Conservation (phyloP, 306 rosid species). For the Bauhinia variegata region DNA sequence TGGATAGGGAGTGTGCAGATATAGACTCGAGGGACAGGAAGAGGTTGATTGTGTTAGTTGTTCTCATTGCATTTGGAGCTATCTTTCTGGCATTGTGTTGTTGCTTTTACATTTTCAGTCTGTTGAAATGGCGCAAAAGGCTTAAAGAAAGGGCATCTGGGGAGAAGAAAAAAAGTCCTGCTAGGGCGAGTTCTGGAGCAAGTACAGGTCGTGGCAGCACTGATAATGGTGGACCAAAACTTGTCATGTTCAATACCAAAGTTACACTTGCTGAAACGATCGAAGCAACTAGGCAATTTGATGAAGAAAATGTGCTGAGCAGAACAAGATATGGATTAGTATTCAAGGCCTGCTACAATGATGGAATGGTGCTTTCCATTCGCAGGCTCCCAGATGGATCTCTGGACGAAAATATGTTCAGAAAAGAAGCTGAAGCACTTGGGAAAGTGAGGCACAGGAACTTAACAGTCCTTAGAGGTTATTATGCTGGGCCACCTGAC, state of each 20-base stretch:
- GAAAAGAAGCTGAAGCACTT: constrained; percentile 84
- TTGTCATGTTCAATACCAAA: constrained; percentile 87
- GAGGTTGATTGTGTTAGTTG: constrained; percentile 64
- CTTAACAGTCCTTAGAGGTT: constrained; percentile 90
- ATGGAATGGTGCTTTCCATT: constrained; percentile 89
- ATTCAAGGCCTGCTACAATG: constrained; percentile 87
- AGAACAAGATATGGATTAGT: constrained; percentile 77
- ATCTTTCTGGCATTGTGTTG: constrained; percentile 61
- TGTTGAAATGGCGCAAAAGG: constrained; percentile 81
- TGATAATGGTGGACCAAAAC: constrained; percentile 83
- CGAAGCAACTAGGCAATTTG: constrained; percentile 91
- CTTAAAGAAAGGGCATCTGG: constrained; percentile 67
- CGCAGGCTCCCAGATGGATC: constrained; percentile 80
- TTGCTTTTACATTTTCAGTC: constrained; percentile 83
- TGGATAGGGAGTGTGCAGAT: constrained; percentile 52
- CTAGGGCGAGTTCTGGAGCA: constrained; percentile 78
- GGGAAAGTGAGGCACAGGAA: constrained; percentile 85
- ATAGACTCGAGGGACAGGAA: constrained; percentile 39
- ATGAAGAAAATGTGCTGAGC: constrained; percentile 93
- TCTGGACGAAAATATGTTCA: constrained; percentile 72
- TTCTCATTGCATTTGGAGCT: constrained; percentile 60
- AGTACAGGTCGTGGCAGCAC: constrained; percentile 89
- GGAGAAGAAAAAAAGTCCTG: constrained; percentile 82
- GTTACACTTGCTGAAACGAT: constrained; percentile 83
- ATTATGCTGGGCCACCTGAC: constrained; percentile 77